Base-by-base conservation (phyloP, 2,329 filamentous ascomycete genomes). In the Thelonectria olida region DNA sequence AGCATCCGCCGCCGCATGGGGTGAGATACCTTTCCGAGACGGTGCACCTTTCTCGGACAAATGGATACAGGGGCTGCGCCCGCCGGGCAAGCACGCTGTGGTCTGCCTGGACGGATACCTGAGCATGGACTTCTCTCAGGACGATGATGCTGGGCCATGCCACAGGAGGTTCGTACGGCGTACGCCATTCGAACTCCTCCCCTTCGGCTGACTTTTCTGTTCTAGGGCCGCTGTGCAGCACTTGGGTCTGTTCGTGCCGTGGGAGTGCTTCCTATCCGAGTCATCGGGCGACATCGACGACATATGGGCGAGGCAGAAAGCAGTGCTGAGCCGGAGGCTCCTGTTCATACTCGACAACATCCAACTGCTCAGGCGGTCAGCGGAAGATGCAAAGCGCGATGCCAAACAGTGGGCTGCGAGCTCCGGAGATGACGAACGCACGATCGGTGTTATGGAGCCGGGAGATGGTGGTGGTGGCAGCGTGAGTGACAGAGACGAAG, bases 361-460 rank as follows among this genome's bases (percentile, higher is more conserved):
- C 13, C 54, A 58, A 23, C 38, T 58, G 2, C 47, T 58, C 7
- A 13, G 22, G 15, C 34, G 47, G 6, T 58, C n/a, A n/a, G 55
- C 36, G 1, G 19, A 58, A 39, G 55, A 58, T 41, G 55, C 39
- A 6, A 52, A 52, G n/a, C 55, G 39, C 5, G 55, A 58, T n/a
- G n/a, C n/a, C n/a, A n/a, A n/a, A n/a, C n/a, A n/a, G n/a, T n/a
- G n/a, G n/a, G n/a, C n/a, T n/a, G 17, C 17, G n/a, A 4, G 20
- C 12, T 13, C 31, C 34, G 20, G 28, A n/a, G 23, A 41, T 48
- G n/a, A 41, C 15, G 38, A 7, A 20, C 9, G 20, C 20, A 17
- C 10, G 8, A 17, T 5, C n/a, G 38, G 38, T n/a, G 38, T 5
- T 17, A n/a, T n/a, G n/a, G n/a, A n/a, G n/a, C n/a, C n/a, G n/a